Evolutionary conservation across 441 rosid species (phyloP), one percentile per base, ranked within the genome.

Genomic region (Aquilaria agallochum): DNA sequence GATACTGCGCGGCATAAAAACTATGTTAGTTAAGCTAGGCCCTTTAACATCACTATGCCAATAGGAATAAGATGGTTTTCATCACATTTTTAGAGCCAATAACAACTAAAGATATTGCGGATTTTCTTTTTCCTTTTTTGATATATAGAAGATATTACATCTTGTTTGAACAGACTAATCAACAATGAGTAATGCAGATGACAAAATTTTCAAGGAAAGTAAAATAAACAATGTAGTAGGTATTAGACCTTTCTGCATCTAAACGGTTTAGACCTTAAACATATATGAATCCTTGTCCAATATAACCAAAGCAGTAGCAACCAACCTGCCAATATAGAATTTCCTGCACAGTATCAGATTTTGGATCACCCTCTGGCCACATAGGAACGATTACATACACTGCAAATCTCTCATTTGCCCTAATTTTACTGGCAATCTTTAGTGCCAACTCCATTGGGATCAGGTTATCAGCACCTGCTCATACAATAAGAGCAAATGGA

Each of bases 331-430:
- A 89, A 67, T 42, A 86, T 53, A 92, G 81, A 74, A 92, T 92
- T 82, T 92, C 98, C 73, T 89, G 98, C 80, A 89, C 78, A 34
- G 92, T 62, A 12, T 74, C 83, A 65, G 87, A 57, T 59, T 83
- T 87, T n/a, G 98, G 96, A 65, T 89, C 93, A 60, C 98, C 98
- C 78, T 92, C 98, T n/a, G 98, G 98, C 98, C 96, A 92, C 89
- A 92, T 56, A 5, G 96, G 98, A 51, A 92, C 70, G 68, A 92
- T 68, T 34, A 92, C 69, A 79, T 92, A 92, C 49, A 89, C 95
- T 0, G 89, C 80, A 68, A 92, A 92, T 76, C 92, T 86, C 84
- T 92, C 90, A 11, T 79, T 79, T 36, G 93, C 88, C 74, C 83
- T 78, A 59, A 92, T 89, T 80, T 92, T 92, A 75, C 83, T 84